These are phyloP conservation scores for Boletus tomentosulus DNA, from an alignment of 768 basidiomycete species.

Conservation along the genomic window DNA sequence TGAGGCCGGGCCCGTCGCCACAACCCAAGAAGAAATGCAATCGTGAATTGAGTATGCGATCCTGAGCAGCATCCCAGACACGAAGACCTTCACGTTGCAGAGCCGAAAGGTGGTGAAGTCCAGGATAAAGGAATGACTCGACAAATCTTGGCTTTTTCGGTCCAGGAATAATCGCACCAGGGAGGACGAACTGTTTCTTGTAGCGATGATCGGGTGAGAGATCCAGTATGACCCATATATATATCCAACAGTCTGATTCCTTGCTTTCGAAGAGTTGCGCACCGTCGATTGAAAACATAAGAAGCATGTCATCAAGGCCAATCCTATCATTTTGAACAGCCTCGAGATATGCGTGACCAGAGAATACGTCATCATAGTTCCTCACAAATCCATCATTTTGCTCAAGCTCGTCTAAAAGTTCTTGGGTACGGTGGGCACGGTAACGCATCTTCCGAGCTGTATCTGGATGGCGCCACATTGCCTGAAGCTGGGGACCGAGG, in stretches of 20 bases:
- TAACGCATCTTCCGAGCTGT: too few relatives aligned
- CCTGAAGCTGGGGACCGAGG: too few relatives aligned
- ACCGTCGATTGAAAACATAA: neutral
- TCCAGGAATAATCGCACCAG: constrained; percentile 15
- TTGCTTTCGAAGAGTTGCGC: neutral
- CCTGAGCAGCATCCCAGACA: constrained; percentile 17
- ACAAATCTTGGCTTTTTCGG: constrained; percentile 33
- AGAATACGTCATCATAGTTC: too few relatives aligned
- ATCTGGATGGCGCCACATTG: too few relatives aligned
- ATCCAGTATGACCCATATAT: neutral
- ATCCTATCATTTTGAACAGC: too few relatives aligned
- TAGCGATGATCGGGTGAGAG: neutral
- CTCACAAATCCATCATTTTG: too few relatives aligned
- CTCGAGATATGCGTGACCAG: too few relatives aligned
- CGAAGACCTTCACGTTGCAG: constrained; percentile 17
- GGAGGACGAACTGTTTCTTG: neutral
- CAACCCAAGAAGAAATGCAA: constrained; percentile 16
- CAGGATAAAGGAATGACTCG: constrained; percentile 22
- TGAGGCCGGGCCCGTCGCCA: constrained; percentile 34
- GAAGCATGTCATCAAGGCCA: too few relatives aligned
- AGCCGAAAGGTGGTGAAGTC: constrained; percentile 13
- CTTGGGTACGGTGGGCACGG: too few relatives aligned
- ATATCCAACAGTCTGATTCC: neutral
- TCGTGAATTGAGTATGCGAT: neutral
- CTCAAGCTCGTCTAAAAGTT: too few relatives aligned